Evolutionary conservation across 176 grass and related monocot species (phyloP), one percentile per base, ranked within the genome.

Genomic region (Olyra latifolia): DNA sequence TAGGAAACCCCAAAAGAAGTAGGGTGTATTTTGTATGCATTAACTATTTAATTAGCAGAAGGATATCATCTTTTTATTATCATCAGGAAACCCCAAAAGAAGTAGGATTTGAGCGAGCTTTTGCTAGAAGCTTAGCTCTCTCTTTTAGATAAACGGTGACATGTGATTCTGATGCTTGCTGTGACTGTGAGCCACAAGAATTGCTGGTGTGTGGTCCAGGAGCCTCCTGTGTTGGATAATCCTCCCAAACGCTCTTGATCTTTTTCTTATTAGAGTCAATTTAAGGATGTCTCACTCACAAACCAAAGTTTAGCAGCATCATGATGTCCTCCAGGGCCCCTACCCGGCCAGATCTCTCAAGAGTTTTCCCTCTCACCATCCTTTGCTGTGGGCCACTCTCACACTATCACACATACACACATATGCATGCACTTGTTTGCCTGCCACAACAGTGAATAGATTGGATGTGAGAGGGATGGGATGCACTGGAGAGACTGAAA

Each of bases 281-380:
- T 80, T 86, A 86, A 80, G 67, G 68, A 80, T 58, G 38, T 64
- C 59, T 79, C 53, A 35, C 59, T 79, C 53, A 35, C 83, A 53
- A 25, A 79, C 23, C 83, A 59, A 60, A 70, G 46, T 70, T 71
- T 63, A 39, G 28, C 52, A 65, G 17, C 60, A 46, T 45, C 56
- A 40, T 46, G 55, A 35, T 35, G 32, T 4, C 32, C 32, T 35
- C 32, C 32, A 4, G 32, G 32, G 32, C 3, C 32, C 32, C 32
- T 35, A 35, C 32, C 43, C 30, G 62, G 67, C 68, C 53, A 50
- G 50, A 60, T 27, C 27, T 47, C n/a, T 1, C 32, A 1, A 27
- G 52, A 12, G 15, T 54, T 63, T 30, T 59, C 6, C 15, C 38
- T 45, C 29, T 50, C 53, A 78, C 44, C 28, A 78, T 63, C 32